Conservation (phyloP, 2,329 filamentous ascomycete species). For the Tolypocladium pustulatum region DNA sequence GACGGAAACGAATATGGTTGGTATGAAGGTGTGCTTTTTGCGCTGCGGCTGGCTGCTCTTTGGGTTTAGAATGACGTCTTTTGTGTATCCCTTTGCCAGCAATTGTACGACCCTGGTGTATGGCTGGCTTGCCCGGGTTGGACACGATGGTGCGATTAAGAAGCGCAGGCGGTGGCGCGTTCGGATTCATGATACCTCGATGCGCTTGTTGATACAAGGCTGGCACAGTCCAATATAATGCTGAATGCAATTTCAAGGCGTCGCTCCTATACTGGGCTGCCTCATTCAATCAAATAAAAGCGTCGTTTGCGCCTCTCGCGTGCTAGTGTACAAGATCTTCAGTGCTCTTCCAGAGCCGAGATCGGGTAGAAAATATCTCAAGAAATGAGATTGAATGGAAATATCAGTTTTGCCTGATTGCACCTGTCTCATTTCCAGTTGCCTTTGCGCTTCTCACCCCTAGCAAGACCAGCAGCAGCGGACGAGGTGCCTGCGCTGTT, state of each 20-base stretch:
- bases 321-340: background rate
- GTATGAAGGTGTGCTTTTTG: background rate
- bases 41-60: background rate
- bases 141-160: background rate
- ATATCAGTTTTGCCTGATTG: background rate
- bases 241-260: slow-evolving; percentile 3
- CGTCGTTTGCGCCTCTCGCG: background rate
- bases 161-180: slow-evolving; percentile 10
- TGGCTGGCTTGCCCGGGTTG: background rate
- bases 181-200: slow-evolving; percentile 21
- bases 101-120: background rate
- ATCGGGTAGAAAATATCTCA: too few relatives aligned
- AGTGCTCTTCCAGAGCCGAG: background rate
- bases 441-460: slow-evolving; percentile 22
- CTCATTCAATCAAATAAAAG: background rate
- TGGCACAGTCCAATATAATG: slow-evolving; percentile 9
- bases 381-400: too few relatives aligned
- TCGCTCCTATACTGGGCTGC: background rate
- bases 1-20: background rate
- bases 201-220: slow-evolving; percentile 8
- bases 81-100: background rate
- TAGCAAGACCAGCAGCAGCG: slow-evolving; percentile 11
- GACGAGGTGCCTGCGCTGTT: slow-evolving; percentile 10
- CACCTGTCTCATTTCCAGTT: slow-evolving; percentile 16
- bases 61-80: background rate